Base-by-base conservation (phyloP, 2,329 filamentous ascomycete species). In the Apiospora rasikravindrae region DNA sequence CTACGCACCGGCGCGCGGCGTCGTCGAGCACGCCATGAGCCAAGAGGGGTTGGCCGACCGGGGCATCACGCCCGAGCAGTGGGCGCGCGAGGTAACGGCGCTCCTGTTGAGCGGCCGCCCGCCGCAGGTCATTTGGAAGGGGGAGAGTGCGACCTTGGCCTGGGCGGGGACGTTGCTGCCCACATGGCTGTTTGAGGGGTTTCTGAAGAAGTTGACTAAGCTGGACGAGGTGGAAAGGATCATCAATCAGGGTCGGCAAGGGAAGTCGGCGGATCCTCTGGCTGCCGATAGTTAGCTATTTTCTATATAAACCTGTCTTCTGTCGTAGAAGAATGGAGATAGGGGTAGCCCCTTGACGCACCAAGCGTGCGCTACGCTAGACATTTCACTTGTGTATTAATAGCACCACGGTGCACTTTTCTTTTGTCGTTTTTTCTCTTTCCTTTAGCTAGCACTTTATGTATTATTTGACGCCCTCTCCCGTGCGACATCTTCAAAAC, bases 1-100 rank as follows among this genome's bases (percentile, higher is more conserved):
- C 68, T 69, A 69, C 13, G 68, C 29, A 7, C 68, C 68, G 7
- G 68, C 68, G 22, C 68, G 68, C 47, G 26, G n/a, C 68, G 47
- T 69, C 33, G 47, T 69, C 4, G 68, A 57, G 37, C 8, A 69
- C 29, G 44, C 66, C 66, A 19, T 68, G 66, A 69, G 47, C 45
- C 45, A 69, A 11, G 45, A 53, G 29, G 47, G 7, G 7, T 29
- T 57, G 22, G 33, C 37, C 3, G 33, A 26, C 16, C 14, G n/a
- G 7, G 68, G 68, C 11, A 69, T 69, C 24, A 14, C 68, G 26
- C 19, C 68, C 7, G 68, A 69, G 68, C 45, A 53, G 19, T 69
- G 68, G 68, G 68, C 68, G 19, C 19, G 37, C 7, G 68, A 42
- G 37, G 68, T 69, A 16, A 7, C 47, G 0, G 68, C 22, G 1